These are phyloP conservation scores for Suillus brevipes DNA, from an alignment of 768 basidiomycete genomes.

Conservation along the genomic window DNA sequence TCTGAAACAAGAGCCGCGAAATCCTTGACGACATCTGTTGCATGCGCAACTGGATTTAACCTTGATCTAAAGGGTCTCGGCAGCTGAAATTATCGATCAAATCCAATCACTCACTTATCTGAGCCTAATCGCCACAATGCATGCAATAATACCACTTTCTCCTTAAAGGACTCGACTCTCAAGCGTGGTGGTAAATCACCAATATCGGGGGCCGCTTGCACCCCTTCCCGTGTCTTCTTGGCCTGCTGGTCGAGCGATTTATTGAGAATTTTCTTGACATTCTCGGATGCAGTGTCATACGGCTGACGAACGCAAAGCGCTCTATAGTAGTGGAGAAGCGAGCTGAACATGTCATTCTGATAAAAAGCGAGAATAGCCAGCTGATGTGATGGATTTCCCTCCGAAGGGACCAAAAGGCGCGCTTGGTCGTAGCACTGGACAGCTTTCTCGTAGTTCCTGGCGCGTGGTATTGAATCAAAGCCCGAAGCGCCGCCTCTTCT, in stretches of 20 bases:
- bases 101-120: constrained; percentile 51
- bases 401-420: constrained; percentile 74
- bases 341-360: constrained; percentile 75
- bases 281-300: constrained; percentile 86
- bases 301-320: constrained; percentile 85
- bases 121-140: constrained; percentile 61
- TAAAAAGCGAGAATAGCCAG: constrained; percentile 91
- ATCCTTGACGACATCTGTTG: constrained; percentile 49
- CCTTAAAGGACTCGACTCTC: constrained; percentile 66
- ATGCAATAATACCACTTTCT: constrained; percentile 74
- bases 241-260: constrained; percentile 66
- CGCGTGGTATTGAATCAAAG: constrained; percentile 50
- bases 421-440: constrained; percentile 86
- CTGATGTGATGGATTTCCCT: constrained; percentile 95
- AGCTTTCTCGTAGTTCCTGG: constrained; percentile 72
- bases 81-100: neutral
- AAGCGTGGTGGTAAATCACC: constrained; percentile 46
- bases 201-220: constrained; percentile 31
- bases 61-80: constrained; percentile 23
- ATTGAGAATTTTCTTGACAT: constrained; percentile 69
- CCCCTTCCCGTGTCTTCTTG: constrained; percentile 42
- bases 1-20: constrained; percentile 65
- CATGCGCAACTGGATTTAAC: constrained; percentile 50
- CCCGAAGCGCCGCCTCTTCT: constrained; percentile 48
- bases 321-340: constrained; percentile 86